Conservation (phyloP, 2,329 filamentous ascomycete species). For the Clarireedia paspali region DNA sequence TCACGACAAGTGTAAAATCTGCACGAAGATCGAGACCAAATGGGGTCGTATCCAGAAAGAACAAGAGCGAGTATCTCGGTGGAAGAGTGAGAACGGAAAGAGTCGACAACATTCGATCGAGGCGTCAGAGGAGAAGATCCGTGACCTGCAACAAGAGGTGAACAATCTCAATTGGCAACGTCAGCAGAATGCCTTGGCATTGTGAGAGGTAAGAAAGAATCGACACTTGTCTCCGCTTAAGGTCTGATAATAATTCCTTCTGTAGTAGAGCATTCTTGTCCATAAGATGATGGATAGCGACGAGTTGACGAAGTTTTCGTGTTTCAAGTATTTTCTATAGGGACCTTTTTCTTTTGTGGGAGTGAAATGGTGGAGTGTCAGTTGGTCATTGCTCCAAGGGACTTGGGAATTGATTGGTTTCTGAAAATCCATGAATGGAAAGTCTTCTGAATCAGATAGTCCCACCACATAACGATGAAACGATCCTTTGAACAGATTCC, state of each 20-base stretch:
- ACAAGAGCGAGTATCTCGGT: conserved; percentile 65
- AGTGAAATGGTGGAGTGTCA: conserved; percentile 1
- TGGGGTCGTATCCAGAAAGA: conserved; percentile 67
- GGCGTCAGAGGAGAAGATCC: conserved; percentile 62
- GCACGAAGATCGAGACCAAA: conserved; percentile 85
- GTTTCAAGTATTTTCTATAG: conserved; percentile 10
- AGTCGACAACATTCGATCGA: conserved; percentile 62
- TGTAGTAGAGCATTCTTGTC: not conserved
- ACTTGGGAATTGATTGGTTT: conserved; percentile 17
- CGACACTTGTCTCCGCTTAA: not conserved
- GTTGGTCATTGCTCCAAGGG: conserved; percentile 3
- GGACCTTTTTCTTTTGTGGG: conserved; percentile 13
- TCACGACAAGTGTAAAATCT: conserved; percentile 64
- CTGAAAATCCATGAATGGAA: conserved; percentile 11
- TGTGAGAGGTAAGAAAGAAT: conserved; percentile 10
- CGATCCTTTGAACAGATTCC: conserved; percentile 11
- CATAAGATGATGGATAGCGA: not conserved
- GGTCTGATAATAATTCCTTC: conserved; percentile 4
- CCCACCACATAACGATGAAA: conserved; percentile 21
- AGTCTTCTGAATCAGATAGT: conserved; percentile 7
- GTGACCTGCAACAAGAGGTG: conserved; percentile 55
- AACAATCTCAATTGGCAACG: conserved; percentile 31
- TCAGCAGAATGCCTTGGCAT: conserved; percentile 1
- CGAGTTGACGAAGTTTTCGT: conserved; percentile 4
- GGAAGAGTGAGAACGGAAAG: conserved; percentile 53